A percentile compares a stretch with the other conserved stretches of the same genome.
phyloP scores from a whole-genome alignment of 148 eudicot species.

The Dianthus caryophyllus region DNA sequence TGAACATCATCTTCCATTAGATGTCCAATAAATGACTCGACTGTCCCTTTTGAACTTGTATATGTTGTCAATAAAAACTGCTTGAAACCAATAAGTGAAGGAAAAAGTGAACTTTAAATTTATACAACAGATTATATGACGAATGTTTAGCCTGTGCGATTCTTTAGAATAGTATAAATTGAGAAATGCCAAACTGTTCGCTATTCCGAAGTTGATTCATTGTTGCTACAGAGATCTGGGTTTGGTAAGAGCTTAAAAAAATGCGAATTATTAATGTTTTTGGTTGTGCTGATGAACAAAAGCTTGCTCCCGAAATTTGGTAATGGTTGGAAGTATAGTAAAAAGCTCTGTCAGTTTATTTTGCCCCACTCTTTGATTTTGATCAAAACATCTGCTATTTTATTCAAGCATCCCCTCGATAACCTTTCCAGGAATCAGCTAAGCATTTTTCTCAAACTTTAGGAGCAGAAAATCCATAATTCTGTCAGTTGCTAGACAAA shows the following conservation, averaged over 20 bases:
- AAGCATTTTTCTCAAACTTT: background rate
- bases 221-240: background rate
- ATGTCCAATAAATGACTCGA: background rate
- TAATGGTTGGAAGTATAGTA: background rate
- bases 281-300: background rate
- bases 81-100: background rate
- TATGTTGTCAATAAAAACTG: background rate
- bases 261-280: background rate
- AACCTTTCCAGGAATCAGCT: background rate
- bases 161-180: background rate
- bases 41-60: background rate
- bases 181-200: background rate
- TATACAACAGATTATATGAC: background rate
- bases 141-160: background rate
- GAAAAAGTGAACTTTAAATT: background rate
- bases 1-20: background rate
- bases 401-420: background rate
- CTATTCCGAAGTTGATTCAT: background rate
- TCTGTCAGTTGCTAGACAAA: background rate
- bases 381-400: background rate
- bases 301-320: background rate
- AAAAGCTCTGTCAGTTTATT: background rate
- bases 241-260: background rate
- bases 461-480: background rate
- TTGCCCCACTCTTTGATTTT: background rate